phyloP scores from a whole-genome alignment of 2,329 filamentous ascomycete species.

The Madurella fahalii region DNA sequence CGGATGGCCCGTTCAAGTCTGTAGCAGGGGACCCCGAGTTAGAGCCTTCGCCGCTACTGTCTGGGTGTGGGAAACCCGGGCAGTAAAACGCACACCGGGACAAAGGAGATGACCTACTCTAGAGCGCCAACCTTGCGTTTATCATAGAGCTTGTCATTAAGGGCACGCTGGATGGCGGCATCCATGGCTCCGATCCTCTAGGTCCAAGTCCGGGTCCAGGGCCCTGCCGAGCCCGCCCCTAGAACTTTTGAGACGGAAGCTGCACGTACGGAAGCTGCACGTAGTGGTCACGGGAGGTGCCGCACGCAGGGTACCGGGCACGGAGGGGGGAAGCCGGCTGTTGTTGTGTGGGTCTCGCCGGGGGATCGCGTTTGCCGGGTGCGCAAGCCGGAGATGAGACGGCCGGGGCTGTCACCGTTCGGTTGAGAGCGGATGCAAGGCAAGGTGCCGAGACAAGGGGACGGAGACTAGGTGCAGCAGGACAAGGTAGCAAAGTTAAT shows the following conservation, averaged over 20 bases:
- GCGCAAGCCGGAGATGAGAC: not conserved
- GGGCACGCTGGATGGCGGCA: conserved; percentile 76
- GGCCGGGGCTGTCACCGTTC: not conserved
- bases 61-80: conserved; percentile 2
- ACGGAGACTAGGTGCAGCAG: too few species aligned
- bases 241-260: not conserved
- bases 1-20: conserved; percentile 90
- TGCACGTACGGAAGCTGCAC: conserved; percentile 3
- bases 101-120: conserved; percentile 61
- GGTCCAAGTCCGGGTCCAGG: conserved; percentile 3
- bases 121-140: conserved; percentile 95
- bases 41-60: not conserved
- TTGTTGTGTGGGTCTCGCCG: not conserved
- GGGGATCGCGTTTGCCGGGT: not conserved
- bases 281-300: not conserved
- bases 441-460: too few species aligned
- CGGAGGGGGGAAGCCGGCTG: not conserved
- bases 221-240: conserved; percentile 14
- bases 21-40: conserved; percentile 13
- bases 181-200: conserved; percentile 61
- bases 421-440: not conserved
- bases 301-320: too few species aligned
- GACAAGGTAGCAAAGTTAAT: too few species aligned
- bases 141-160: conserved; percentile 98
- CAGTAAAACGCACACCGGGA: not conserved